phyloP scores from a whole-genome alignment of 75 land plant genomes.

The Selaginella moellendorffii region DNA sequence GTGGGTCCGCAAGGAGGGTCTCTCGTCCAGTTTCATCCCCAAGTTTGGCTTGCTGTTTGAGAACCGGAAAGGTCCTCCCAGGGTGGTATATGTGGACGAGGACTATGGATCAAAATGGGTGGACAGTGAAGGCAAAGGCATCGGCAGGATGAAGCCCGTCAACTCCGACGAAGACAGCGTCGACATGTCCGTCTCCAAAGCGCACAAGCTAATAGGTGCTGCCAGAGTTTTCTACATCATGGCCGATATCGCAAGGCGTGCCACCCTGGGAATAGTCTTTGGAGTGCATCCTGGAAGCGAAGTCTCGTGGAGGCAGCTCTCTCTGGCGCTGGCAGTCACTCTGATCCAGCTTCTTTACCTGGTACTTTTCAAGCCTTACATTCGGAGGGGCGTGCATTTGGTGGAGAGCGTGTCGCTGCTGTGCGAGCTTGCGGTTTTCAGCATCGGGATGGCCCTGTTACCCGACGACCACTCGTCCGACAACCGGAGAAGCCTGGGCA shows the following conservation, averaged over 20 bases:
- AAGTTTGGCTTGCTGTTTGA: constrained; percentile 3
- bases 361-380: constrained; percentile 3
- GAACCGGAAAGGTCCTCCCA: not conserved
- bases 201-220: not conserved
- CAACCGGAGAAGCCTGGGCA: not conserved
- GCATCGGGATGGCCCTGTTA: not conserved
- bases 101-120: not conserved
- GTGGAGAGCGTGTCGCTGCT: not conserved
- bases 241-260: not conserved
- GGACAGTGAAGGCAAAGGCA: constrained; percentile 1
- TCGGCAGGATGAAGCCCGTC: not conserved
- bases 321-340: not conserved
- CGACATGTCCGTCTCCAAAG: not conserved
- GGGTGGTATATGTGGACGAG: not conserved
- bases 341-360: not conserved
- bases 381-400: not conserved
- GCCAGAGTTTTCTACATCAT: not conserved
- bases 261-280: not conserved
- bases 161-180: not conserved
- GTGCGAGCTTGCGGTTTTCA: not conserved
- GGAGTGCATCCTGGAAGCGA: constrained; percentile 25
- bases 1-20: constrained; percentile 4
- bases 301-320: not conserved
- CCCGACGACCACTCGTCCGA: too few species aligned
- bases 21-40: not conserved